phyloP scores from a whole-genome alignment of 371 early-diverging fungal species.

The Apophysomyces elegans region DNA sequence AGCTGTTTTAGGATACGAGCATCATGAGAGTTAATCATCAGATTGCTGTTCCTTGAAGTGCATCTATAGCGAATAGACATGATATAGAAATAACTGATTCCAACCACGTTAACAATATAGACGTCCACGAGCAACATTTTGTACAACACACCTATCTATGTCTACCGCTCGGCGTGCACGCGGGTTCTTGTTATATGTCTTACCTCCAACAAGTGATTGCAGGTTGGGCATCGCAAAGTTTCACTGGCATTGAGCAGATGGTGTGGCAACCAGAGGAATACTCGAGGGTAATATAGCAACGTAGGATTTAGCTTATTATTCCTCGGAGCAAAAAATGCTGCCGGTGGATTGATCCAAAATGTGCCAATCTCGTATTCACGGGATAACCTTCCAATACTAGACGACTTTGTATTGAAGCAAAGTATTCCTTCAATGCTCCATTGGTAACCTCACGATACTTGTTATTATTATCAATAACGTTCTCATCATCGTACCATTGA shows the following conservation, averaged over 20 bases:
- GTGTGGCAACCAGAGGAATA: conserved; percentile 11
- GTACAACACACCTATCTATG: conserved; percentile 4
- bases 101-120: not conserved
- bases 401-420: conserved; percentile 8
- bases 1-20: not conserved
- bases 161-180: conserved; percentile 11
- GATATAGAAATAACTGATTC: conserved; percentile 20
- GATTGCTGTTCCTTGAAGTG: not conserved
- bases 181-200: conserved; percentile 12
- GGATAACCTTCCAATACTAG: not conserved
- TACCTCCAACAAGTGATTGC: not conserved
- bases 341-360: conserved; percentile 15
- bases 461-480: not conserved
- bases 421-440: not conserved
- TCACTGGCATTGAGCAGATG: not conserved
- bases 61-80: conserved; percentile 20
- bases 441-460: not conserved
- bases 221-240: conserved; percentile 9
- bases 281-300: not conserved
- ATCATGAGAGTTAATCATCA: not conserved
- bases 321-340: conserved; percentile 12
- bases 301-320: not conserved
- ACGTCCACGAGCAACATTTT: not conserved
- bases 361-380: not conserved
- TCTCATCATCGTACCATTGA: not conserved